Evolutionary conservation across 495 filamentous ascomycete species (phyloP).

Genomic region (Aspergillus affinis): DNA sequence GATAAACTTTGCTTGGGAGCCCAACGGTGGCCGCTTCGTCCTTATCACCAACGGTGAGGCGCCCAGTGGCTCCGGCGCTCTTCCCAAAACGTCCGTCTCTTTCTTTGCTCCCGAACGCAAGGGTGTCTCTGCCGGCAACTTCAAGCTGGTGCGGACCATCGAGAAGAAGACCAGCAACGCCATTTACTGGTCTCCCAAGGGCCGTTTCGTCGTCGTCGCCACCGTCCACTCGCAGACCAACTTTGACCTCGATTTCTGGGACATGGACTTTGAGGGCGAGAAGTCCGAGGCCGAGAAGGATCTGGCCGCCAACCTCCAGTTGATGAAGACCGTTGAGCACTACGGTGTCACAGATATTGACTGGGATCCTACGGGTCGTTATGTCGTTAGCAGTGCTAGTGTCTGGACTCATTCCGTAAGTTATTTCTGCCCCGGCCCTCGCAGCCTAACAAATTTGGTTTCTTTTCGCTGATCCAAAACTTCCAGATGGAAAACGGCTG

Average conservation of each 20-base stretch:
- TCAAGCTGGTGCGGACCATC: slow-evolving; percentile 87
- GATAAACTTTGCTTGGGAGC: slow-evolving; percentile 99
- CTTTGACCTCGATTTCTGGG: slow-evolving; percentile 96
- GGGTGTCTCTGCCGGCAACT: slow-evolving; percentile 75
- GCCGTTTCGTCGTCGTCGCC: slow-evolving; percentile 88
- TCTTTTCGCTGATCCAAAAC: not conserved
- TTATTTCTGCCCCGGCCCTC: slow-evolving; percentile 13
- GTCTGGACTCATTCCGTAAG: slow-evolving; percentile 93
- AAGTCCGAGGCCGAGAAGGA: slow-evolving; percentile 91
- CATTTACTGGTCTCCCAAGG: slow-evolving; percentile 99
- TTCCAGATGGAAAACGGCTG: slow-evolving; percentile 96
- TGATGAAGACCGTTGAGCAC: slow-evolving; percentile 90
- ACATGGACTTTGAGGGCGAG: slow-evolving; percentile 96
- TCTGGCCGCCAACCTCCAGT: slow-evolving; percentile 85
- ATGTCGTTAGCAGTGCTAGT: slow-evolving; percentile 86
- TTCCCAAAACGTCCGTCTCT: slow-evolving; percentile 90
- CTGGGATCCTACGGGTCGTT: slow-evolving; percentile 95
- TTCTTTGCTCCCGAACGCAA: slow-evolving; percentile 99
- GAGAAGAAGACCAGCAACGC: slow-evolving; percentile 99
- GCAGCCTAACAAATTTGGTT: not conserved
- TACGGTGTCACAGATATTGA: slow-evolving; percentile 97
- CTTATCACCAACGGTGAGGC: slow-evolving; percentile 93
- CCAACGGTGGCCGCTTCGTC: slow-evolving; percentile 94
- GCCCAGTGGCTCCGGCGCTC: slow-evolving; percentile 69
- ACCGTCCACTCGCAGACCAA: slow-evolving; percentile 88